Percentiles rank a stretch among this genome's conserved stretches.
Evolutionary conservation across 2,329 filamentous ascomycete genomes (phyloP).

Genomic region (Escovopsis sp.): DNA sequence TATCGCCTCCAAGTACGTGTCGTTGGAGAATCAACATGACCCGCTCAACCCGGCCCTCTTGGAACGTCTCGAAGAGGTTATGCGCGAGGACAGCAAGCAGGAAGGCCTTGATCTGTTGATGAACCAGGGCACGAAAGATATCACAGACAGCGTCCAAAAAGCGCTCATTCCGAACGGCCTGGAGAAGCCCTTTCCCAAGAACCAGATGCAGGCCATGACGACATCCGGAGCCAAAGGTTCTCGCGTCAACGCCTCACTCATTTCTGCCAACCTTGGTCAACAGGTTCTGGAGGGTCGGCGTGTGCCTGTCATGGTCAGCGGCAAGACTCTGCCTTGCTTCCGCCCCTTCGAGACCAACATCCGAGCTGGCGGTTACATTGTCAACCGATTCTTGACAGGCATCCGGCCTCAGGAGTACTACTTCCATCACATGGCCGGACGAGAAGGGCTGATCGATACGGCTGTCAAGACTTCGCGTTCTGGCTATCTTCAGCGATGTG

Average conservation of each 20-base stretch:
- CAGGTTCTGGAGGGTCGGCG: slow-evolving; percentile 89
- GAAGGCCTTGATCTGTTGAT: slow-evolving; percentile 78
- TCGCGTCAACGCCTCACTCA: slow-evolving; percentile 87
- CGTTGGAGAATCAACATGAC: slow-evolving; percentile 50
- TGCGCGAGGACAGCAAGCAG: slow-evolving; percentile 84
- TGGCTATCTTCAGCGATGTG: slow-evolving; percentile 87
- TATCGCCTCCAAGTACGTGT: slow-evolving; percentile 79
- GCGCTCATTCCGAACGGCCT: slow-evolving; percentile 69
- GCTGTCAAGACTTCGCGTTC: slow-evolving; percentile 97
- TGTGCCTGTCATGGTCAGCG: slow-evolving; percentile 95
- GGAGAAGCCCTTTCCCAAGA: slow-evolving; percentile 83
- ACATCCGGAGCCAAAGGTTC: slow-evolving; percentile 89
- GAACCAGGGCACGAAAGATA: slow-evolving; percentile 50
- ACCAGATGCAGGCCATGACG: slow-evolving; percentile 99
- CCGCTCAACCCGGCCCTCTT: slow-evolving; percentile 56
- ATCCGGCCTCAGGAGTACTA: slow-evolving; percentile 97
- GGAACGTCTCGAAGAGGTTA: slow-evolving; percentile 69
- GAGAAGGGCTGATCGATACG: slow-evolving; percentile 96
- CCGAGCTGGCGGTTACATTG: slow-evolving; percentile 83
- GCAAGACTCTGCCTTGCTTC: slow-evolving; percentile 91
- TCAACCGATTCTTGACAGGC: slow-evolving; percentile 92
- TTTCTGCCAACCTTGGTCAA: slow-evolving; percentile 93
- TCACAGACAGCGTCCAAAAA: slow-evolving; percentile 66
- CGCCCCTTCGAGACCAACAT: slow-evolving; percentile 80
- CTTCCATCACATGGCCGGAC: slow-evolving; percentile 98